phyloP scores from a whole-genome alignment of 2,329 filamentous ascomycete species.

The Pseudocercospora pini-densiflorae region DNA sequence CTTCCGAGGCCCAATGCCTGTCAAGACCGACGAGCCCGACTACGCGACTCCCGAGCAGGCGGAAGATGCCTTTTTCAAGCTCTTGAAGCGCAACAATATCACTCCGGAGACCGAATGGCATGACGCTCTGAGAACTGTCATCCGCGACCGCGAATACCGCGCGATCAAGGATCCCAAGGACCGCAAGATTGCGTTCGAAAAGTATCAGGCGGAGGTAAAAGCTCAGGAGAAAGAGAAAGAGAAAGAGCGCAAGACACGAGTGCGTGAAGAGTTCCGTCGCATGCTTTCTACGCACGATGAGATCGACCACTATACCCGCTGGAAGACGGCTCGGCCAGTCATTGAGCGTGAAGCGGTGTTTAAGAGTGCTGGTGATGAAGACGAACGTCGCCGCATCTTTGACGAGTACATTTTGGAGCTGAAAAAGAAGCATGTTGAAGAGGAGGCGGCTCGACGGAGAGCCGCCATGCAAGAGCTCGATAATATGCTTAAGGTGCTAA shows the following conservation, averaged over 20 bases:
- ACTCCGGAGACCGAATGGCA: constrained; percentile 94
- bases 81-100: constrained; percentile 81
- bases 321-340: constrained; percentile 93
- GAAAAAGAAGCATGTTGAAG: constrained; percentile 77
- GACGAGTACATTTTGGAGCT: constrained; percentile 90
- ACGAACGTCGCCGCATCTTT: constrained; percentile 86
- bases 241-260: constrained; percentile 88
- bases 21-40: constrained; percentile 60
- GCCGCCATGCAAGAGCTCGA: constrained; percentile 84
- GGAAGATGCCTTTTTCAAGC: constrained; percentile 89
- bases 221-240: constrained; percentile 92
- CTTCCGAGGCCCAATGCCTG: constrained; percentile 41
- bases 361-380: constrained; percentile 83
- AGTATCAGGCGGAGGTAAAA: constrained; percentile 88
- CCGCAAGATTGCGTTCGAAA: constrained; percentile 88
- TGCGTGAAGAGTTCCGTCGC: constrained; percentile 89
- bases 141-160: constrained; percentile 90
- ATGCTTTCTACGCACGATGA: constrained; percentile 98
- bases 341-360: constrained; percentile 97
- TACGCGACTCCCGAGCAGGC: constrained; percentile 84
- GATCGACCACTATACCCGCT: constrained; percentile 95
- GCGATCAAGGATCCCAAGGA: constrained; percentile 92
- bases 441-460: constrained; percentile 73
- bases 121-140: constrained; percentile 80
- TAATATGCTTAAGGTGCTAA: constrained; percentile 75